Conservation (phyloP, 768 basidiomycete genomes). For the Serendipita vermifera region DNA sequence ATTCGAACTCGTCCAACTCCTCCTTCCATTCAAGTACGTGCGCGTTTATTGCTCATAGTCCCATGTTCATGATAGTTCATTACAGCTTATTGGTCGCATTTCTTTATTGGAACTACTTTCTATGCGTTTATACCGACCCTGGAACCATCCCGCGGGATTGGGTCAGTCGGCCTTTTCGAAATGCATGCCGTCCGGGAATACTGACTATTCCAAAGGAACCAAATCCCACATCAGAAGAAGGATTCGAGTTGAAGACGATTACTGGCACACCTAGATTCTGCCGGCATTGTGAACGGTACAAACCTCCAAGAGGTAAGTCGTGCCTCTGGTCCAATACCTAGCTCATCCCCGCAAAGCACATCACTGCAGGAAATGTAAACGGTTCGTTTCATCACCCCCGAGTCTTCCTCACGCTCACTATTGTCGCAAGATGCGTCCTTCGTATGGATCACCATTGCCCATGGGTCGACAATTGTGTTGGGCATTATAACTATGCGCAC, state of each 20-base stretch:
- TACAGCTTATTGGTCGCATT: constrained; percentile 58
- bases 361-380: constrained; percentile 81
- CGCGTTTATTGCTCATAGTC: constrained; percentile 12
- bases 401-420: too few relatives aligned
- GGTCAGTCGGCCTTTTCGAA: constrained; percentile 35
- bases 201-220: constrained; percentile 43
- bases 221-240: constrained; percentile 48
- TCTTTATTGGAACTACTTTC: constrained; percentile 78
- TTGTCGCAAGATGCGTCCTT: constrained; percentile 51
- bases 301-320: constrained; percentile 49
- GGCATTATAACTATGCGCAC: constrained; percentile 79
- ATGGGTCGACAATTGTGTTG: constrained; percentile 92
- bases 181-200: not conserved
- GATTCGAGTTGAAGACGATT: constrained; percentile 81
- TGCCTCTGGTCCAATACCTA: not conserved
- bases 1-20: constrained; percentile 58
- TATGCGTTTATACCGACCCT: constrained; percentile 73
- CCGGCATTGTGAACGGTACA: constrained; percentile 70
- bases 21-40: constrained; percentile 83
- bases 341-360: constrained; percentile 48
- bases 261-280: constrained; percentile 78
- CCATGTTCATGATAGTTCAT: constrained; percentile 1
- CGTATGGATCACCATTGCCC: constrained; percentile 93
- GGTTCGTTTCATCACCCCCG: too few relatives aligned
- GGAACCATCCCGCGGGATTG: constrained; percentile 67